Percentiles rank a stretch among this genome's conserved stretches.
Conservation (phyloP, 768 basidiomycete genomes). For the Leccinum incarnatum region DNA sequence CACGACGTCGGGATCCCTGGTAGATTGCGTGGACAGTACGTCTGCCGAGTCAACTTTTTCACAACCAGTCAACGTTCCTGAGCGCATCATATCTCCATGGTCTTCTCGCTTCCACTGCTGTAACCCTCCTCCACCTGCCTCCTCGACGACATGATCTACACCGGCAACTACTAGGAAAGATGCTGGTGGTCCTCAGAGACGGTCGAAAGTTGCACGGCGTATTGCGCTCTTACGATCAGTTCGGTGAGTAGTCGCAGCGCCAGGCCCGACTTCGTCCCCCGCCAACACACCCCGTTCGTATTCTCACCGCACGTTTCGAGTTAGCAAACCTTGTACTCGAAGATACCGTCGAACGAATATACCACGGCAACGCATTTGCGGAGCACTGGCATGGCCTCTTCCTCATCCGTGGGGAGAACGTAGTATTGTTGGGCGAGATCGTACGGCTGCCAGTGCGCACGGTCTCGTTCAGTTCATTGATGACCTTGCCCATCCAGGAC, state of each 20-base stretch:
- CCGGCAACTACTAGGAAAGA: conserved; percentile 78
- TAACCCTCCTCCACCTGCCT: background rate
- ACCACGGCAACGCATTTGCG: conserved; percentile 83
- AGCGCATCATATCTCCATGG: conserved; percentile 44
- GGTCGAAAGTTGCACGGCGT: conserved; percentile 97
- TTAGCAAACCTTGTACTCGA: conserved; percentile 96
- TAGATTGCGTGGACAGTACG: conserved; percentile 99
- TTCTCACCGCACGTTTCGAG: conserved; percentile 3
- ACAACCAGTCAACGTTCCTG: conserved; percentile 46
- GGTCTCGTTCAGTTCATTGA: conserved; percentile 5
- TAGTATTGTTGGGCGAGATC: conserved; percentile 94
- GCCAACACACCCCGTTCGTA: background rate
- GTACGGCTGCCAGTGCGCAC: conserved; percentile 47
- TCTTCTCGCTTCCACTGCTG: conserved; percentile 29
- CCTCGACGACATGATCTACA: conserved; percentile 18
- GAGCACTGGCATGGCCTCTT: conserved; percentile 88
- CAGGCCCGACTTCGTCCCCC: background rate
- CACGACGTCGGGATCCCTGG: conserved; percentile 96
- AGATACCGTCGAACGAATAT: conserved; percentile 93
- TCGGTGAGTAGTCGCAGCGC: conserved; percentile 57
- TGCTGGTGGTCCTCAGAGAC: conserved; percentile 94
- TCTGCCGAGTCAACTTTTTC: conserved; percentile 48
- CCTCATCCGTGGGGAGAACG: conserved; percentile 97
- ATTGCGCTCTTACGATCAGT: conserved; percentile 96
- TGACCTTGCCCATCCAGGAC: conserved; percentile 51